Percentiles rank a stretch among this genome's conserved stretches.
phyloP scores from a whole-genome alignment of 2,329 filamentous ascomycete species.

The Arthroderma sp. region DNA sequence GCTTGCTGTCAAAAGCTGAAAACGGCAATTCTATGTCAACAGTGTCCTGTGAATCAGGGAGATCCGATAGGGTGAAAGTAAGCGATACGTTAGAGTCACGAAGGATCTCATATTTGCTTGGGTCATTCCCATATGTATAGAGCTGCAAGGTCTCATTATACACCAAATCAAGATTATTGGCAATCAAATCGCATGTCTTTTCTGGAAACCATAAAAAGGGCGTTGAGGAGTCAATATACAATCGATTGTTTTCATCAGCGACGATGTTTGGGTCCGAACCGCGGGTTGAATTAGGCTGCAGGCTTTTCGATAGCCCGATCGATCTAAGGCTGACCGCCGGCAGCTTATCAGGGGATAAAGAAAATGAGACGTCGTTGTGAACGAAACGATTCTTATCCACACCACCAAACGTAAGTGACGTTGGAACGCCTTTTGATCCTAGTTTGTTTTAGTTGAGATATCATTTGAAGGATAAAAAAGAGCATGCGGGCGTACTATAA shows the following conservation, averaged over 20 bases:
- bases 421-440: conserved; percentile 18
- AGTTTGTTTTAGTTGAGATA: background rate
- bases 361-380: conserved; percentile 17
- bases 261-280: conserved; percentile 5
- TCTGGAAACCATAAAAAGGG: conserved; percentile 29
- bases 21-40: conserved; percentile 27
- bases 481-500: conserved; percentile 14
- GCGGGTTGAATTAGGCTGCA: conserved; percentile 4
- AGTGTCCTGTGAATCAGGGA: conserved; percentile 14
- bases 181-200: conserved; percentile 23
- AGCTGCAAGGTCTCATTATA: conserved; percentile 24
- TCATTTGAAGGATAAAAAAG: conserved; percentile 3
- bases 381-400: conserved; percentile 20
- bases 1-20: conserved; percentile 25
- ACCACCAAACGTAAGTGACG: conserved; percentile 21
- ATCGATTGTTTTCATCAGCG: conserved; percentile 12
- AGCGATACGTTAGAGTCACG: conserved; percentile 20
- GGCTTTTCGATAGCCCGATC: conserved; percentile 14
- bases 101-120: conserved; percentile 13
- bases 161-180: conserved; percentile 21
- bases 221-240: conserved; percentile 28
- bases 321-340: conserved; percentile 21
- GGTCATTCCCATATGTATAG: conserved; percentile 21
- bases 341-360: conserved; percentile 16
- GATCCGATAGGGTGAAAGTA: conserved; percentile 23